Conservation (phyloP, 306 rosid species). For the Psophocarpus tetragonolobus region DNA sequence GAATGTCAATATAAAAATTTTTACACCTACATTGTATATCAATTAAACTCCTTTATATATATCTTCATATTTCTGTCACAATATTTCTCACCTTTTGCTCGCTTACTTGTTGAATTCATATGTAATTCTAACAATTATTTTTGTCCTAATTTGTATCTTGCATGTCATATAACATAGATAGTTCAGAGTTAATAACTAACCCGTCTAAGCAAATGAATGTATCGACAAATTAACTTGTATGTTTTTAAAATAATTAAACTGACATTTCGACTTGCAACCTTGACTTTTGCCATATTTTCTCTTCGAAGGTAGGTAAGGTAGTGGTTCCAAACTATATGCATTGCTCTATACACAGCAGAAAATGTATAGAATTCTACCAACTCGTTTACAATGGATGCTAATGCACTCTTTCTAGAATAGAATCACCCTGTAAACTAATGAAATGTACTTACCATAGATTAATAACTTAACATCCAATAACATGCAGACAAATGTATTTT, state of each 20-base stretch:
- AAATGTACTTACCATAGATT: slow-evolving; percentile 2
- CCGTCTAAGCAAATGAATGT: slow-evolving; percentile 26
- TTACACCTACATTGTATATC: too few relatives aligned
- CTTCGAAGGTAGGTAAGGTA: slow-evolving; percentile 66
- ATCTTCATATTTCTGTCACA: too few relatives aligned
- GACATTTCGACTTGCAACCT: slow-evolving; percentile 4
- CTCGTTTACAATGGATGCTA: slow-evolving; percentile 80
- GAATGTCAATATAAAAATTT: too few relatives aligned
- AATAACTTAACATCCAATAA: too few relatives aligned
- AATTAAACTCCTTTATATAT: too few relatives aligned
- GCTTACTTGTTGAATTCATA: slow-evolving; percentile 68
- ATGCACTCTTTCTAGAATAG: slow-evolving; percentile 73
- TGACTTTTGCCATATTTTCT: slow-evolving; percentile 51
- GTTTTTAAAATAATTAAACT: not conserved
- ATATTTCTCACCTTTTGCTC: too few relatives aligned
- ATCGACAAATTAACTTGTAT: slow-evolving; percentile 3
- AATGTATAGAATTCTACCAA: slow-evolving; percentile 61
- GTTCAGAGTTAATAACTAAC: slow-evolving; percentile 29
- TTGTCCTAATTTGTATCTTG: not conserved
- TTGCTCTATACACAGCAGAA: slow-evolving; percentile 64
- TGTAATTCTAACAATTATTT: slow-evolving; percentile 45
- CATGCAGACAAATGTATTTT: too few relatives aligned
- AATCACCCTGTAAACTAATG: slow-evolving; percentile 54
- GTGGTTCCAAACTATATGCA: slow-evolving; percentile 49
- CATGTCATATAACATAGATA: not conserved